A percentile compares a stretch with the other conserved stretches of the same genome.
phyloP scores from a whole-genome alignment of 1,284 basidiomycete species.

The Xerocomus nothofagi region DNA sequence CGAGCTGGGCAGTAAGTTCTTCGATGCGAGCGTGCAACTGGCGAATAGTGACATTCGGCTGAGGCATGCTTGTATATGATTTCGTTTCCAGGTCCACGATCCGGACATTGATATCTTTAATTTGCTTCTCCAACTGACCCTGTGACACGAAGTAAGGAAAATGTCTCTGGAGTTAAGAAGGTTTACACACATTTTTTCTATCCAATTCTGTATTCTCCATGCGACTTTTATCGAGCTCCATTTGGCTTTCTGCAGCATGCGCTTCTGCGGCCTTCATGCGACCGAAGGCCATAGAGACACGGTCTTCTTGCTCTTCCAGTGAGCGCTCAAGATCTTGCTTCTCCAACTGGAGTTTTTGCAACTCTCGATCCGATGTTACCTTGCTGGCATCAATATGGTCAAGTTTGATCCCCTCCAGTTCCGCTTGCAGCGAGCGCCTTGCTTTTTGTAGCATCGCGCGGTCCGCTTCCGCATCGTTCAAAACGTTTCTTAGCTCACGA shows the following conservation, averaged over 20 bases:
- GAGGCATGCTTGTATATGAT: slow-evolving; percentile 66
- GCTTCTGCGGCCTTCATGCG: slow-evolving; percentile 79
- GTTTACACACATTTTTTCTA: slow-evolving; percentile 63
- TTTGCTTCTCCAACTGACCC: slow-evolving; percentile 80
- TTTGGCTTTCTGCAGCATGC: slow-evolving; percentile 71
- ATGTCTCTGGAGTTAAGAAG: not conserved
- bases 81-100: slow-evolving; percentile 81
- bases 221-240: slow-evolving; percentile 71
- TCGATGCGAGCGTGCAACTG: slow-evolving; percentile 69
- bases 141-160: slow-evolving; percentile 32
- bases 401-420: slow-evolving; percentile 76
- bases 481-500: slow-evolving; percentile 73
- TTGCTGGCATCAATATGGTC: slow-evolving; percentile 71
- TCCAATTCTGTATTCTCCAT: slow-evolving; percentile 80
- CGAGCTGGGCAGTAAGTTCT: slow-evolving; percentile 67
- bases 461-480: slow-evolving; percentile 85
- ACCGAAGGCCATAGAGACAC: slow-evolving; percentile 69
- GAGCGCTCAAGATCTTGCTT: slow-evolving; percentile 80
- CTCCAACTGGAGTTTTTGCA: slow-evolving; percentile 73
- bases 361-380: slow-evolving; percentile 70
- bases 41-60: slow-evolving; percentile 52
- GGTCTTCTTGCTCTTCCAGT: slow-evolving; percentile 76
- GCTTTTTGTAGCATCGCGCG: slow-evolving; percentile 78
- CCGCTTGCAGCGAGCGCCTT: slow-evolving; percentile 75
- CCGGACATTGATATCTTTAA: slow-evolving; percentile 78